Evolutionary conservation across 306 rosid species (phyloP).

Genomic region (Adenanthera pavonina): DNA sequence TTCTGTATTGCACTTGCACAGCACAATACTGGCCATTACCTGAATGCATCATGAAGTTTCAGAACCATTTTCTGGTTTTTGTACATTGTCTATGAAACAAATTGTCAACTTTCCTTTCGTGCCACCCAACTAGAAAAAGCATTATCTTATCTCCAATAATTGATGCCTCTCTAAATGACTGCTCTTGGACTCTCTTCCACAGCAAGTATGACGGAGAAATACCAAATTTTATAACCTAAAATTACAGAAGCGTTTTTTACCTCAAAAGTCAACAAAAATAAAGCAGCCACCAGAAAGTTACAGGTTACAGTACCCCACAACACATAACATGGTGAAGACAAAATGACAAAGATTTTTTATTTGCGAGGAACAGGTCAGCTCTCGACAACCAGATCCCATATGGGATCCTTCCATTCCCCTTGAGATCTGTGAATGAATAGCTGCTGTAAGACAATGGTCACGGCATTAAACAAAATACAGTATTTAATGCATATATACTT

Average conservation of each 20-base stretch:
- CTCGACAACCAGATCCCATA: conserved; percentile 43
- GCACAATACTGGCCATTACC: neutral
- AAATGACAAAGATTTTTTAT: conserved; percentile 42
- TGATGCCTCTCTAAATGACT: neutral
- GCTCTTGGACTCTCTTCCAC: conserved; percentile 23
- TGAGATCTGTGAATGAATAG: conserved; percentile 52
- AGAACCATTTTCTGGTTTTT: neutral
- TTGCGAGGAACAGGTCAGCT: conserved; percentile 51
- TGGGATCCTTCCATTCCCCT: conserved; percentile 38
- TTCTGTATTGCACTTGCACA: neutral
- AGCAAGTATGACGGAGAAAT: conserved; percentile 29
- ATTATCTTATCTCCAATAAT: conserved; percentile 6
- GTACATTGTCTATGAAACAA: conserved; percentile 17
- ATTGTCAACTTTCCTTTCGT: conserved; percentile 29
- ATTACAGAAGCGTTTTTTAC: conserved; percentile 43
- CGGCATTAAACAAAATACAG: conserved; percentile 44
- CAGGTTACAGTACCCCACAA: conserved; percentile 53
- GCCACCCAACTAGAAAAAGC: conserved; percentile 29
- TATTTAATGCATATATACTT: conserved; percentile 36
- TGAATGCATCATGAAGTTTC: neutral
- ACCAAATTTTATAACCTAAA: conserved; percentile 18
- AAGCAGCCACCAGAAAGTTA: conserved; percentile 41
- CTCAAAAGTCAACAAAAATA: conserved; percentile 47
- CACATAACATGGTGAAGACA: conserved; percentile 53
- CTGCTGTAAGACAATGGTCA: conserved; percentile 39